Percentiles rank a stretch among this genome's conserved stretches.
Evolutionary conservation across 2,329 filamentous ascomycete species (phyloP).

Genomic region (Conoideocrella luteorostrata): DNA sequence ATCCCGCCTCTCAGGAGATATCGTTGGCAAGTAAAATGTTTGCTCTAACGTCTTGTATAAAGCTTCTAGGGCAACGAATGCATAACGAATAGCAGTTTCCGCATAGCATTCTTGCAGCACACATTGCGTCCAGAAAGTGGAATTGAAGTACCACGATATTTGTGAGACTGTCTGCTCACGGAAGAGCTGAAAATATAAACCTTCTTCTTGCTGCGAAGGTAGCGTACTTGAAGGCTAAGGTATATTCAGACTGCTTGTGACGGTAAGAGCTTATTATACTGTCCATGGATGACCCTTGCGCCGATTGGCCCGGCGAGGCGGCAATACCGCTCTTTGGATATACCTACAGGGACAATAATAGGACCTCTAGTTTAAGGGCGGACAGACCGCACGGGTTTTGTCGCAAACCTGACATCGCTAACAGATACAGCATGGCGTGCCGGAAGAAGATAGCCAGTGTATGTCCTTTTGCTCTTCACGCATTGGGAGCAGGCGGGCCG

Average conservation of each 20-base stretch:
- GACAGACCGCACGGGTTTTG: slow-evolving; percentile 32
- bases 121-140: slow-evolving; percentile 56
- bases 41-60: slow-evolving; percentile 62
- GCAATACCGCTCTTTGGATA: slow-evolving; percentile 21
- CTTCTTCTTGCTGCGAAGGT: slow-evolving; percentile 45
- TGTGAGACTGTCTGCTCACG: slow-evolving; percentile 54
- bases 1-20: slow-evolving; percentile 10
- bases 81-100: slow-evolving; percentile 55
- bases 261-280: neutral
- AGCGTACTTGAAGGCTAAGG: slow-evolving; percentile 39
- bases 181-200: slow-evolving; percentile 57
- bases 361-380: slow-evolving; percentile 13
- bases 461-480: slow-evolving; percentile 49
- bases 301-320: slow-evolving; percentile 24
- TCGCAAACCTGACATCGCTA: slow-evolving; percentile 44
- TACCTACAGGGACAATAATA: slow-evolving; percentile 5
- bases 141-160: slow-evolving; percentile 61
- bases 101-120: slow-evolving; percentile 59
- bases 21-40: slow-evolving; percentile 38
- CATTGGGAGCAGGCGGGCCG: slow-evolving; percentile 57
- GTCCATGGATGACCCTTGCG: slow-evolving; percentile 7
- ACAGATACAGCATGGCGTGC: slow-evolving; percentile 38
- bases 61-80: slow-evolving; percentile 59
- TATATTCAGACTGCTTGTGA: slow-evolving; percentile 19
- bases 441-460: slow-evolving; percentile 55